Evolutionary conservation across 345 rosid genomes (phyloP).

Genomic region (Eutrema japonicum): DNA sequence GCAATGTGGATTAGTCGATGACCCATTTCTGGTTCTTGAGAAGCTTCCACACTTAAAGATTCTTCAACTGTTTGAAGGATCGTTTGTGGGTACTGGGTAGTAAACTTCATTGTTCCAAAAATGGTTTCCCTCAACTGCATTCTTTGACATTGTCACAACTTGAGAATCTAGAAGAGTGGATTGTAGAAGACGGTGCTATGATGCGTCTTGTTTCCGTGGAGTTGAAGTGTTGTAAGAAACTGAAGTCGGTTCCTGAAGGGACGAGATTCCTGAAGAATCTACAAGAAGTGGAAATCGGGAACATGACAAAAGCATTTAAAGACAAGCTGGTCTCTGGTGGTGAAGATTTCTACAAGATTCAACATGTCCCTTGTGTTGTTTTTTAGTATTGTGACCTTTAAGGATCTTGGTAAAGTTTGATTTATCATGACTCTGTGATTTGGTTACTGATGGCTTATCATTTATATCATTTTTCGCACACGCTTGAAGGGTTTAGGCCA

Average conservation of each 20-base stretch:
- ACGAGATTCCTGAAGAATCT: constrained; percentile 32
- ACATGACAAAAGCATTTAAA: constrained; percentile 53
- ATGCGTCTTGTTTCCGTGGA: constrained; percentile 33
- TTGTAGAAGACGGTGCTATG: constrained; percentile 45
- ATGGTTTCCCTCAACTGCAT: constrained; percentile 38
- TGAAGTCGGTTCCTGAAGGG: constrained; percentile 37
- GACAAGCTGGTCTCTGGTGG: constrained; percentile 47
- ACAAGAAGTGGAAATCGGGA: constrained; percentile 47
- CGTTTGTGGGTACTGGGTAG: constrained; percentile 46
- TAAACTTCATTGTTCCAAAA: constrained; percentile 36
- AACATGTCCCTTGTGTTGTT: constrained; percentile 46
- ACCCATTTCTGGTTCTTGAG: constrained; percentile 51
- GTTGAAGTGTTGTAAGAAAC: constrained; percentile 7
- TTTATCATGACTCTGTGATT: too few species aligned
- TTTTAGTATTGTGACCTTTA: constrained; percentile 4
- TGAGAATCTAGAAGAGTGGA: constrained; percentile 37
- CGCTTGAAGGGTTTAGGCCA: too few species aligned
- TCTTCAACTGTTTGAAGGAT: constrained; percentile 42
- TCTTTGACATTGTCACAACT: constrained; percentile 28
- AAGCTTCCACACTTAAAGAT: constrained; percentile 48
- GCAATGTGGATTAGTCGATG: constrained; percentile 46
- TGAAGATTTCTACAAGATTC: constrained; percentile 52
- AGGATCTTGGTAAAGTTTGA: neutral
- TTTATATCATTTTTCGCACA: too few species aligned
- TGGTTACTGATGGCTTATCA: too few species aligned